Evolutionary conservation across 345 rosid genomes (phyloP), one percentile per base, ranked within the genome.

Genomic region (Lepidium aucheri): DNA sequence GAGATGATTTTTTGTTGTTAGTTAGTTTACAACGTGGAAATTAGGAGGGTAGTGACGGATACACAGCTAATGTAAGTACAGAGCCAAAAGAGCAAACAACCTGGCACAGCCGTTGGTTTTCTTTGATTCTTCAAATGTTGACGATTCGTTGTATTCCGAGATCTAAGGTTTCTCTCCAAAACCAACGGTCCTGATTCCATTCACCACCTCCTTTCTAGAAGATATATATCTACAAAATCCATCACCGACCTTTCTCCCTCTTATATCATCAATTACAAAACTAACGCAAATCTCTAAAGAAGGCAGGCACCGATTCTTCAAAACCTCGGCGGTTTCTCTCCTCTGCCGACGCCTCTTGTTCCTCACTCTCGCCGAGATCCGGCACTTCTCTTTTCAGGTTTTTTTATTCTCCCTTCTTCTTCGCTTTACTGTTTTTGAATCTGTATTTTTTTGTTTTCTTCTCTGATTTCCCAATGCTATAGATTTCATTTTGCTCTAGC

Each of bases 121-220:
- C 32, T 28, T 61, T 15, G 15, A 52, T 10, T 60, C 22, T 61
- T 32, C 7, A 39, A 35, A 63, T 15, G 5, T 57, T 9, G 14
- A 52, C 24, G 43, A 63, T 30, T 63, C 69, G 63, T 45, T 53
- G 75, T 63, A 16, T 63, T 53, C 75, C 75, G 57, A 63, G 49
- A 63, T 71, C 58, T 71, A 45, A 38, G 69, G 69, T 16, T 1
- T 17, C 61, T 62, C 22, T 45, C 17, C 4, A 47, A 28, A 63
- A 62, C 33, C 69, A 63, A 63, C 75, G 75, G 75, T 28, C 35
- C 69, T 53, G 57, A 70, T 70, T 70, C 28, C 8, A 63, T 54
- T 18, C 38, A 24, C 0, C 30, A 26, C 30, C 30, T 26, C 47
- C 43, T 10, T 13, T 61, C 57, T 38, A 10, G 11, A 52, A 43